Percentiles rank a stretch among this genome's conserved stretches.
These are phyloP conservation scores for Aspergillus sp. DNA, from an alignment of 2,329 filamentous ascomycete species.

Conservation along the genomic window DNA sequence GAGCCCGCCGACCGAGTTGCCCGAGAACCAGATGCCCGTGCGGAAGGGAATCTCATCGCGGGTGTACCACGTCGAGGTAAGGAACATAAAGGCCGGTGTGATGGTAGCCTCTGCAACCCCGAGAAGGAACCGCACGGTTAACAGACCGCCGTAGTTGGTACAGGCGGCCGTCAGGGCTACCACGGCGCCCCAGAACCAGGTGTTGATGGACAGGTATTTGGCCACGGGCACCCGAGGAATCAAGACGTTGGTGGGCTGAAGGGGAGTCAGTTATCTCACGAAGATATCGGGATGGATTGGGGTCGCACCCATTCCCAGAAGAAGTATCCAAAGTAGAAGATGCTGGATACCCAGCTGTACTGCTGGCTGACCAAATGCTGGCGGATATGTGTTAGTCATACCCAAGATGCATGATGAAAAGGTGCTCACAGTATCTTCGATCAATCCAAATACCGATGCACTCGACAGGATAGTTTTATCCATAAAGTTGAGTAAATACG, in stretches of 20 bases:
- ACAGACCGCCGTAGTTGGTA: constrained; percentile 51
- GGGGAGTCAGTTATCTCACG: background rate
- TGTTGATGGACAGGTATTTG: constrained; percentile 50
- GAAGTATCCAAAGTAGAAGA: constrained; percentile 57
- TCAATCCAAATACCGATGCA: constrained; percentile 59
- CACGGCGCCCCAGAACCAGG: constrained; percentile 53
- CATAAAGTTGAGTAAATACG: constrained; percentile 63
- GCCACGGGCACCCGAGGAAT: constrained; percentile 53
- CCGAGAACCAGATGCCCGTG: constrained; percentile 58
- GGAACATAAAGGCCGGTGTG: constrained; percentile 58
- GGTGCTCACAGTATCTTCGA: constrained; percentile 43
- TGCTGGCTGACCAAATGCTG: constrained; percentile 52
- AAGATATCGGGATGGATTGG: too few relatives aligned
- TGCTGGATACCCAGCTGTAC: constrained; percentile 55
- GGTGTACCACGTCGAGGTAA: constrained; percentile 60
- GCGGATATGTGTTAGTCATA: background rate
- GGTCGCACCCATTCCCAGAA: constrained; percentile 37
- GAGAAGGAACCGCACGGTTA: constrained; percentile 56
- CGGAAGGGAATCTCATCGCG: constrained; percentile 58
- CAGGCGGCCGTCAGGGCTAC: constrained; percentile 52
- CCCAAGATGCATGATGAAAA: too few relatives aligned
- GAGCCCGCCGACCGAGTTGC: constrained; percentile 23
- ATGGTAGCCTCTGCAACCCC: constrained; percentile 59
- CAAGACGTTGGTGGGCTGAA: constrained; percentile 38
- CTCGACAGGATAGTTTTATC: constrained; percentile 61